Percentiles rank a stretch among this genome's conserved stretches.
These are phyloP conservation scores for Mrakia hoshinonis DNA, from an alignment of 768 basidiomycete genomes.

Conservation along the genomic window DNA sequence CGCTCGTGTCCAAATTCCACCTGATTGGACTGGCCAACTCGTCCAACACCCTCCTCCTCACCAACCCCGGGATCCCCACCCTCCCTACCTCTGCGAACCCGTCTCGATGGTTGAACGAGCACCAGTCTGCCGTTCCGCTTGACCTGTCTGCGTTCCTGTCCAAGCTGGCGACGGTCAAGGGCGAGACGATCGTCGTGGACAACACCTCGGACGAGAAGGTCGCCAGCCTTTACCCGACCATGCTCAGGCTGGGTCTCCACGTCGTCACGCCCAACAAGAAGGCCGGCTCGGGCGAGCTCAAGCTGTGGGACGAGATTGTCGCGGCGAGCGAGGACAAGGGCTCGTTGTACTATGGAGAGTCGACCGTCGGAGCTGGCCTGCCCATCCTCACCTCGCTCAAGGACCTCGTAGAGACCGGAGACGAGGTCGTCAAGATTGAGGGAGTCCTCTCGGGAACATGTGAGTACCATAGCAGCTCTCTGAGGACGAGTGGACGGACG, in stretches of 20 bases:
- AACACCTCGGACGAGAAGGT: constrained; percentile 81
- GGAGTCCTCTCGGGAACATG: constrained; percentile 92
- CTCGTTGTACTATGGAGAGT: constrained; percentile 51
- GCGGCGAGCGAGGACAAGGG: constrained; percentile 49
- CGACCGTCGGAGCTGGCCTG: constrained; percentile 91
- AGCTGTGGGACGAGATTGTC: constrained; percentile 62
- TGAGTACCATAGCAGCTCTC: neutral
- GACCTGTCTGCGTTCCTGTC: constrained; percentile 18
- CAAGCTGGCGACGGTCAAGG: neutral
- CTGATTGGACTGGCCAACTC: constrained; percentile 45
- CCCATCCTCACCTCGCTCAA: constrained; percentile 86
- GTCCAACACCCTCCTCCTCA: constrained; percentile 28
- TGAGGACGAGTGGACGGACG: neutral
- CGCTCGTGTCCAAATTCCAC: constrained; percentile 43
- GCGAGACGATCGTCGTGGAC: constrained; percentile 64
- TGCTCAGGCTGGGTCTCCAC: constrained; percentile 67
- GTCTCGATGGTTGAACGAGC: constrained; percentile 19
- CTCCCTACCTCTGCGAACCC: constrained; percentile 2
- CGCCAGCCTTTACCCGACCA: constrained; percentile 69
- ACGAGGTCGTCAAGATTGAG: constrained; percentile 74
- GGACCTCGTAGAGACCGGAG: constrained; percentile 84
- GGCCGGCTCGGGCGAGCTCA: constrained; percentile 67
- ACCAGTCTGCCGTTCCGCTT: constrained; percentile 9
- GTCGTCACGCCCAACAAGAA: constrained; percentile 98
- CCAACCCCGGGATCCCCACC: neutral